These are phyloP conservation scores for Xylaria polymorpha DNA, from an alignment of 2,329 filamentous ascomycete species.

Conservation along the genomic window DNA sequence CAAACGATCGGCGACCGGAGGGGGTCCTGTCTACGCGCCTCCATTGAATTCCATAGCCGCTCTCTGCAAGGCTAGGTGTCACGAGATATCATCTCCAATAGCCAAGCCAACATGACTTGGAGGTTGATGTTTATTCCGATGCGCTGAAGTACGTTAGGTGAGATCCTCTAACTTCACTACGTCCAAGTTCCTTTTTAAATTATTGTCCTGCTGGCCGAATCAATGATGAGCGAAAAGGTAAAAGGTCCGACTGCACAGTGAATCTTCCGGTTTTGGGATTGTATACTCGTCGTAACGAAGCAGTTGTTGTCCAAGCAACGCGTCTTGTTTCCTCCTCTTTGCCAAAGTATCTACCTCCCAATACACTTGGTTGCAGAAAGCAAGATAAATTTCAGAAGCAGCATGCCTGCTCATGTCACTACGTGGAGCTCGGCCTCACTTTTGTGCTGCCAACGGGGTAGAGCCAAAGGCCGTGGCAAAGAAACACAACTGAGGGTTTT, in stretches of 20 bases:
- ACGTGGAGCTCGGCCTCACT: slow-evolving; percentile 64
- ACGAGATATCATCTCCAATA: slow-evolving; percentile 15
- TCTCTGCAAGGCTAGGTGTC: slow-evolving; percentile 35
- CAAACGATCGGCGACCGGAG: slow-evolving; percentile 23
- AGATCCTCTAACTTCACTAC: slow-evolving; percentile 1
- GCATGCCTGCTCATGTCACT: slow-evolving; percentile 53
- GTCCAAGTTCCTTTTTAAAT: slow-evolving; percentile 6
- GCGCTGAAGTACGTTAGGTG: slow-evolving; percentile 22
- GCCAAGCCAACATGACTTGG: slow-evolving; percentile 9
- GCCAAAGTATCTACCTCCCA: slow-evolving; percentile 27
- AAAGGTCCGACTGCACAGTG: slow-evolving; percentile 58
- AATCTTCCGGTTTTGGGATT: slow-evolving; percentile 55
- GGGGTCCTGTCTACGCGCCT: slow-evolving; percentile 29
- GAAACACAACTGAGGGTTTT: slow-evolving; percentile 47
- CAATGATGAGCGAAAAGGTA: slow-evolving; percentile 60
- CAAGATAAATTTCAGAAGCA: slow-evolving; percentile 38
- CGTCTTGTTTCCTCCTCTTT: slow-evolving; percentile 36
- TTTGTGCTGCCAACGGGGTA: slow-evolving; percentile 56
- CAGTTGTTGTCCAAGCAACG: slow-evolving; percentile 43
- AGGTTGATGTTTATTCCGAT: slow-evolving; percentile 16
- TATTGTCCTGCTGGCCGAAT: slow-evolving; percentile 45
- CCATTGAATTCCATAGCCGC: slow-evolving; percentile 31
- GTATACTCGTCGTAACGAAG: slow-evolving; percentile 45
- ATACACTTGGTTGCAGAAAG: slow-evolving; percentile 29
- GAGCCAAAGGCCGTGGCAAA: slow-evolving; percentile 72